Percentiles rank a stretch among this genome's conserved stretches.
Evolutionary conservation across 805 yeast species (phyloP).

Genomic region (Kuraishia ogatae): DNA sequence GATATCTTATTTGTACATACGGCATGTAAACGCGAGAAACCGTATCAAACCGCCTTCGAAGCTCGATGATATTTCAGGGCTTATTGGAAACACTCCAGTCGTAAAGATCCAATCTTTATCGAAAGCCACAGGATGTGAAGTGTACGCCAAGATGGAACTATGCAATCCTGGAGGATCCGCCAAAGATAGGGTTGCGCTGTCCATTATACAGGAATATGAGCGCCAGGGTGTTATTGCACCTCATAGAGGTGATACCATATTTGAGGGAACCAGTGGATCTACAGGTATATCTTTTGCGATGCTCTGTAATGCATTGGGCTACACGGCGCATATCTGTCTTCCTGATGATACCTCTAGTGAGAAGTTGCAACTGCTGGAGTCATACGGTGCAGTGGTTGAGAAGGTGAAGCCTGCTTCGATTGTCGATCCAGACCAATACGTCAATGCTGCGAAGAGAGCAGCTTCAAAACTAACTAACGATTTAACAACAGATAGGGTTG

Average conservation of each 20-base stretch:
- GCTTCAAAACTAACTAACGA: conserved; percentile 43
- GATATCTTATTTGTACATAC: background rate
- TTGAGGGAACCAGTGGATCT: conserved; percentile 95
- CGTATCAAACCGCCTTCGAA: background rate
- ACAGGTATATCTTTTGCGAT: conserved; percentile 93
- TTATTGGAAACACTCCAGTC: conserved; percentile 88
- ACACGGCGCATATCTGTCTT: conserved; percentile 83
- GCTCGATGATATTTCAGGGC: conserved; percentile 24
- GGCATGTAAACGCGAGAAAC: background rate
- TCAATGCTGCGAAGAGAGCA: conserved; percentile 70
- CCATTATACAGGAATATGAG: conserved; percentile 70
- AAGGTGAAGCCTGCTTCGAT: conserved; percentile 92
- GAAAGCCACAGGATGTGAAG: conserved; percentile 64
- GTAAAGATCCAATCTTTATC: conserved; percentile 68
- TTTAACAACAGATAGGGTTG: conserved; percentile 31
- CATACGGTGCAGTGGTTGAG: conserved; percentile 76
- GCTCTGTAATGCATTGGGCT: conserved; percentile 83
- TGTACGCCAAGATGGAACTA: conserved; percentile 81
- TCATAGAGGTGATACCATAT: conserved; percentile 61
- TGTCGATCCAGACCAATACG: conserved; percentile 89
- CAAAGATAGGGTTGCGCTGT: conserved; percentile 87
- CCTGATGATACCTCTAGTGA: conserved; percentile 92
- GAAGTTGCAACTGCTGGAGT: conserved; percentile 59
- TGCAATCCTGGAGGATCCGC: conserved; percentile 94
- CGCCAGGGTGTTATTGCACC: conserved; percentile 46